These are phyloP conservation scores for Rhododendron ferrugineum DNA, from an alignment of 148 eudicot genomes.

Conservation along the genomic window DNA sequence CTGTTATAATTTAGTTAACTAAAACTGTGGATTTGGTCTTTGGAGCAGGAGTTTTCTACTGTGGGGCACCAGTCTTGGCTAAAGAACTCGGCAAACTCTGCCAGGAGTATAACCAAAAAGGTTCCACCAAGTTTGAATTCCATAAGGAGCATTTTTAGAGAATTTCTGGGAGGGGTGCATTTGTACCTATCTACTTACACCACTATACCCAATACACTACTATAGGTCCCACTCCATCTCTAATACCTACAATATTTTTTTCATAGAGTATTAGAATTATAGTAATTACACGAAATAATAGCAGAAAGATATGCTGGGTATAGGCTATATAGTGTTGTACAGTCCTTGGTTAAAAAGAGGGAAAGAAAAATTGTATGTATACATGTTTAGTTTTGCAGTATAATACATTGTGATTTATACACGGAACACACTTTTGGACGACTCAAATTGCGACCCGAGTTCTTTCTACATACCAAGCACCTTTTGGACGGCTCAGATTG, in stretches of 20 bases:
- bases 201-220: not conserved
- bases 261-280: not conserved
- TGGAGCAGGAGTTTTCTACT: constrained; percentile 86
- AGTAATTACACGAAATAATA: not conserved
- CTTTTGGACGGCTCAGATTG: too few species aligned
- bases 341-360: constrained; percentile 16
- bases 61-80: constrained; percentile 70
- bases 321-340: constrained; percentile 17
- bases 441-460: too few species aligned
- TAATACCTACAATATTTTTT: not conserved
- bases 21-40: not conserved
- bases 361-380: constrained; percentile 6
- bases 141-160: constrained; percentile 85
- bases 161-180: not conserved
- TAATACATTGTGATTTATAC: not conserved
- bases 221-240: not conserved
- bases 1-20: not conserved
- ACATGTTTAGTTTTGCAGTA: constrained; percentile 3
- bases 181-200: not conserved
- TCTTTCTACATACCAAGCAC: not conserved
- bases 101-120: constrained; percentile 76
- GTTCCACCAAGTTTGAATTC: constrained; percentile 82
- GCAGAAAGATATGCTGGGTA: not conserved
- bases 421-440: not conserved
- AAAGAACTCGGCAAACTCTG: constrained; percentile 69